Conservation (phyloP, 192 early-diverging fungal genomes). For the Linnemannia hyalina region DNA sequence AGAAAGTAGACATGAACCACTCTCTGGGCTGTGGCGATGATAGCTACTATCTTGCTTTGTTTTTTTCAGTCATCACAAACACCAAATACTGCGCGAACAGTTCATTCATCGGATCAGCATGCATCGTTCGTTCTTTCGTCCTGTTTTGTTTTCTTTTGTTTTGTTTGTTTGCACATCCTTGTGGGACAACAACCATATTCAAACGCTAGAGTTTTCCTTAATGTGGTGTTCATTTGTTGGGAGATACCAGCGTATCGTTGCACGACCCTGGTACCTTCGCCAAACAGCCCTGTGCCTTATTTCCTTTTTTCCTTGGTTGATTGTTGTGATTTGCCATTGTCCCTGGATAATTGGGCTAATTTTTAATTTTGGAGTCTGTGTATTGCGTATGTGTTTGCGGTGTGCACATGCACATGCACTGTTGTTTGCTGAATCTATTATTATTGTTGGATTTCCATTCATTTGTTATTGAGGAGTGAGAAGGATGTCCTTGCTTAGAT, state of each 20-base stretch:
- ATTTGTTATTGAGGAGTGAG: neutral
- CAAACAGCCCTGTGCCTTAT: neutral
- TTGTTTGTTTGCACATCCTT: neutral
- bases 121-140: neutral
- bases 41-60: neutral
- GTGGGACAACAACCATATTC: neutral
- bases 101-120: neutral
- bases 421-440: neutral
- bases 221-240: constrained; percentile 4
- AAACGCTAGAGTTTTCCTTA: neutral
- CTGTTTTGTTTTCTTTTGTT: neutral
- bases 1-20: neutral
- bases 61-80: neutral
- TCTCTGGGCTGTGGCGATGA: neutral
- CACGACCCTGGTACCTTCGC: neutral
- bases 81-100: neutral
- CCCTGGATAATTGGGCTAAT: constrained; percentile 6
- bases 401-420: neutral
- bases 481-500: too few species aligned
- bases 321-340: neutral
- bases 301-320: neutral
- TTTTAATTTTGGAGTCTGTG: neutral
- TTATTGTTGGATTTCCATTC: neutral
- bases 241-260: neutral
- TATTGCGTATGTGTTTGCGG: too few species aligned